Evolutionary conservation across 2,329 filamentous ascomycete genomes (phyloP).

Genomic region (Microascus cirrosus): DNA sequence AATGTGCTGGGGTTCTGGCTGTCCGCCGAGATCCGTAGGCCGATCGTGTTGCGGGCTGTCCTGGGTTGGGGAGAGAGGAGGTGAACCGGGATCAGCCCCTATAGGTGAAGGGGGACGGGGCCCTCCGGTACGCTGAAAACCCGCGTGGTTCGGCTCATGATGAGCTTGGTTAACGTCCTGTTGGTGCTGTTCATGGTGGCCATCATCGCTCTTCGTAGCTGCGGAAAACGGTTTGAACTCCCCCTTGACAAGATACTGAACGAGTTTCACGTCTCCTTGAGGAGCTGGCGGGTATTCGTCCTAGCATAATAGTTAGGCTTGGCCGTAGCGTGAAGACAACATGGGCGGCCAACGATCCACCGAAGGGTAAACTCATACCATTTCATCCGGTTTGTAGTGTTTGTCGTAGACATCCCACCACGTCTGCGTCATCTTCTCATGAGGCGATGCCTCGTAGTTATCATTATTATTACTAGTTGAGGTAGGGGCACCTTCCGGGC

Average conservation of each 20-base stretch:
- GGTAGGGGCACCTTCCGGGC: slow-evolving; percentile 24
- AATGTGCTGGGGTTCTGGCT: slow-evolving; percentile 1
- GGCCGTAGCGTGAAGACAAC: background rate
- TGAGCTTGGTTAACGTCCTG: slow-evolving; percentile 12
- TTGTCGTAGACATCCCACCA: slow-evolving; percentile 96
- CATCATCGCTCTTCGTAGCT: slow-evolving; percentile 9
- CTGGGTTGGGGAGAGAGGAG: background rate
- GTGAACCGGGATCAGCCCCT: background rate
- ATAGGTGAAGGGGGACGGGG: background rate
- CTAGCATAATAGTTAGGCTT: background rate
- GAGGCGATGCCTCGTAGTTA: slow-evolving; percentile 43
- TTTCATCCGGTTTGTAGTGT: slow-evolving; percentile 49
- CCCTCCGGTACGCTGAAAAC: background rate
- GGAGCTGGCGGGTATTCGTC: background rate
- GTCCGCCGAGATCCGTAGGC: background rate
- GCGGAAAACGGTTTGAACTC: slow-evolving; percentile 44
- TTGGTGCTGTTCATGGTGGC: slow-evolving; percentile 10
- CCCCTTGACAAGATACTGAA: slow-evolving; percentile 43
- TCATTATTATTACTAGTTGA: slow-evolving; percentile 18
- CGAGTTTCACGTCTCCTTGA: slow-evolving; percentile 19
- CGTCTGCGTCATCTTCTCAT: slow-evolving; percentile 66
- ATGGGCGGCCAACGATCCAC: slow-evolving; percentile 8
- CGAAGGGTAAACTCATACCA: slow-evolving; percentile 26
- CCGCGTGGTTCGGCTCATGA: slow-evolving; percentile 9
- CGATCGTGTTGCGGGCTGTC: background rate